Conservation (phyloP, 2,329 filamentous ascomycete genomes). For the Calonectria pteridis region DNA sequence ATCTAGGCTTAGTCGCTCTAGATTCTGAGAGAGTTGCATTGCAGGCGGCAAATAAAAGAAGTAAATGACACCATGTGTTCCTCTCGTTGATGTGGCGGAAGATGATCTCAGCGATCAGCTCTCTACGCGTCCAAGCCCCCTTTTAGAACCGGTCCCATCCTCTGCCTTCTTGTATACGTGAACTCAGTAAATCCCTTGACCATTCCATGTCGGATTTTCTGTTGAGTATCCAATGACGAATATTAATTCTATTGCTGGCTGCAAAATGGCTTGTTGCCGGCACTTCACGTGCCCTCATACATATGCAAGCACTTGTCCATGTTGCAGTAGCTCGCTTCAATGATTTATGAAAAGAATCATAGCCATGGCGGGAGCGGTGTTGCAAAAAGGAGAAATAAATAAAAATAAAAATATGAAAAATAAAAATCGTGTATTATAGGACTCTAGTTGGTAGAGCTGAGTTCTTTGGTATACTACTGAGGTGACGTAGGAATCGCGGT, state of each 20-base stretch:
- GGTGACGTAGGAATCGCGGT: too few relatives aligned
- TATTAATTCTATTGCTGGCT: neutral
- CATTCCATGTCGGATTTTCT: neutral
- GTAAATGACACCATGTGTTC: neutral
- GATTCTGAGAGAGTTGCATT: neutral
- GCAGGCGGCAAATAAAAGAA: conserved; percentile 9
- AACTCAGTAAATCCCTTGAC: neutral
- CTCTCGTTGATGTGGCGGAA: neutral
- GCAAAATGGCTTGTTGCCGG: neutral
- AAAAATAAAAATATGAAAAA: neutral
- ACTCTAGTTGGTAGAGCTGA: too few relatives aligned
- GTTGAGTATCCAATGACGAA: neutral
- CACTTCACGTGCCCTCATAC: neutral
- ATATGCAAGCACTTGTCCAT: neutral
- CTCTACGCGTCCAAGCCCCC: neutral
- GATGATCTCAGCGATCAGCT: too few relatives aligned
- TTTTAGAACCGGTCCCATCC: too few relatives aligned
- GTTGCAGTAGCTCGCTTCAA: neutral
- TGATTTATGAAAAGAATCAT: neutral
- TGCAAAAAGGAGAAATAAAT: neutral
- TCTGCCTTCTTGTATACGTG: neutral
- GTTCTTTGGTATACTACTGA: too few relatives aligned
- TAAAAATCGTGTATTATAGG: too few relatives aligned
- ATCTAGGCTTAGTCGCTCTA: neutral
- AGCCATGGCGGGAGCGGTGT: too few relatives aligned